Evolutionary conservation across 306 rosid genomes (phyloP).

Genomic region (Oxytropis ochrocephala): DNA sequence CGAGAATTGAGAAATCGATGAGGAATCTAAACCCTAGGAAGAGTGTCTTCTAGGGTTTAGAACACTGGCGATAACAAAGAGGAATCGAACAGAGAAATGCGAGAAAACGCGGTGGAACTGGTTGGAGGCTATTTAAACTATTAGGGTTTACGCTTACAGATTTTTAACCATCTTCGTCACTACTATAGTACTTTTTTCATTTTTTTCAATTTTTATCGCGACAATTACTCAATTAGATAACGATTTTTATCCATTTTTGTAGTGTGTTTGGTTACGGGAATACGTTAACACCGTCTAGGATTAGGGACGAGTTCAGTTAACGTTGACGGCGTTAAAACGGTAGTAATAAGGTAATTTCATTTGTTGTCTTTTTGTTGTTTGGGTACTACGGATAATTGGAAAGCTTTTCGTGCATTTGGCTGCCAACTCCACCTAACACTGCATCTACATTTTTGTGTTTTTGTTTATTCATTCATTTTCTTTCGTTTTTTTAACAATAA

Average conservation of each 20-base stretch:
- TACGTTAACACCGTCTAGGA: not conserved
- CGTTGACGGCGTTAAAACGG: not conserved
- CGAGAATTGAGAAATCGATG: not conserved
- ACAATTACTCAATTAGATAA: not conserved
- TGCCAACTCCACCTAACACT: slow-evolving; percentile 20
- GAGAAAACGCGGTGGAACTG: not conserved
- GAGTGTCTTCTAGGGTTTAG: slow-evolving; percentile 41
- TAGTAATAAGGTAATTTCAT: not conserved
- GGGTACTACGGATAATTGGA: not conserved
- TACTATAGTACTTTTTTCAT: not conserved
- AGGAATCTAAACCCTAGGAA: slow-evolving; percentile 40
- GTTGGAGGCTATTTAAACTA: slow-evolving; percentile 51
- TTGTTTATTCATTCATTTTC: no score
- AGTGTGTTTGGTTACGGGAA: not conserved
- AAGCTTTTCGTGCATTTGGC: slow-evolving; percentile 16
- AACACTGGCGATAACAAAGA: not conserved
- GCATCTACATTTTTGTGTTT: no score
- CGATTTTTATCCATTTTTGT: not conserved
- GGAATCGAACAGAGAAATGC: slow-evolving; percentile 26
- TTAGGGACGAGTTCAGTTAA: no score
- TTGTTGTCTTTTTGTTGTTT: not conserved
- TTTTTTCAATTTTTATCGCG: not conserved
- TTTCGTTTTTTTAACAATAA: no score
- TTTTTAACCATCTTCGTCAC: slow-evolving; percentile 23
- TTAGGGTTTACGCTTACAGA: slow-evolving; percentile 79